A percentile compares a stretch with the other conserved stretches of the same genome.
phyloP scores from a whole-genome alignment of 2,329 filamentous ascomycete species.

The Trichoderma sp. region DNA sequence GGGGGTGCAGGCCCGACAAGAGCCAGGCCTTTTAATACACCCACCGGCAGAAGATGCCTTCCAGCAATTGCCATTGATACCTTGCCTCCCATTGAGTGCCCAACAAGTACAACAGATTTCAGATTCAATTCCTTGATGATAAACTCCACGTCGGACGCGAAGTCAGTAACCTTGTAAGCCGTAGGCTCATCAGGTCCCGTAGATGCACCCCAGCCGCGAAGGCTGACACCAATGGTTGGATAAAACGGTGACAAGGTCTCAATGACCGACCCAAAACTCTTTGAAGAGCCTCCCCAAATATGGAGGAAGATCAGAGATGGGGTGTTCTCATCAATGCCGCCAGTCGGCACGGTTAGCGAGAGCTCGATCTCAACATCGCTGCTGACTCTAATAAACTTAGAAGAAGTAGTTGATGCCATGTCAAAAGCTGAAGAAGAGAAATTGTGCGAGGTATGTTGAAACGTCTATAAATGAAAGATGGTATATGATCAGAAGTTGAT shows the following conservation, averaged over 20 bases:
- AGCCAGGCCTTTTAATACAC: neutral
- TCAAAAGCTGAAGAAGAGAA: neutral
- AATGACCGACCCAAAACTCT: neutral
- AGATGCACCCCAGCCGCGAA: neutral
- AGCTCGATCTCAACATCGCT: neutral
- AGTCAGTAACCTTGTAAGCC: neutral
- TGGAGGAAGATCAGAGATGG: neutral
- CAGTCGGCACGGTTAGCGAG: neutral
- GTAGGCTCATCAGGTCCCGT: neutral
- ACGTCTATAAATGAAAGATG: rapidly evolving
- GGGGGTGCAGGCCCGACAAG: neutral
- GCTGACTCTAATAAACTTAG: neutral
- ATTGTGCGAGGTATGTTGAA: neutral
- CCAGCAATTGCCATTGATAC: neutral
- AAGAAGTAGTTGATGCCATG: neutral
- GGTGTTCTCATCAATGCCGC: neutral
- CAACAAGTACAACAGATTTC: neutral
- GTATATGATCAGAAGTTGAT: neutral
- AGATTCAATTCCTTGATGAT: neutral
- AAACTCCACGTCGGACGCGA: neutral
- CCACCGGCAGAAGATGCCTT: neutral
- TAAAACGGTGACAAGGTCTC: neutral
- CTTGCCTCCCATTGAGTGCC: neutral
- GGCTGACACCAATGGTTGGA: neutral
- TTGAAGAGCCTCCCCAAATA: neutral